phyloP scores from a whole-genome alignment of 768 basidiomycete species.

The Suillus subluteus region DNA sequence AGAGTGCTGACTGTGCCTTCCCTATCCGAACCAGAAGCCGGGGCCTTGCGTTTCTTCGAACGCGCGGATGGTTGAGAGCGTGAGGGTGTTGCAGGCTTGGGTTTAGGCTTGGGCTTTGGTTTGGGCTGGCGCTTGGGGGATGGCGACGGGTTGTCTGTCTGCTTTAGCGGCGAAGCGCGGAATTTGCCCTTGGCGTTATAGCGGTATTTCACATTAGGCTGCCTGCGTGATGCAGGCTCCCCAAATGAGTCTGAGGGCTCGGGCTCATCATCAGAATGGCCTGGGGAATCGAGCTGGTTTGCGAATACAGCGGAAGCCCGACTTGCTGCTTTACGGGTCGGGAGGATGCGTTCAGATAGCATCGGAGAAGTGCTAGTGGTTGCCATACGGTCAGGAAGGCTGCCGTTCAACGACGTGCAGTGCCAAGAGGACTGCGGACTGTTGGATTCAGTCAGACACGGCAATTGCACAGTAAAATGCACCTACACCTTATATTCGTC shows the following conservation, averaged over 20 bases:
- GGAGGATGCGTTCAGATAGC: slow-evolving; percentile 22
- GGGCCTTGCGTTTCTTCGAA: slow-evolving; percentile 30
- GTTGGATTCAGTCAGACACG: background rate
- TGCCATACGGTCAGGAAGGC: background rate
- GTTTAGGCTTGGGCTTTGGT: slow-evolving; percentile 15
- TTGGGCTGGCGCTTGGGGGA: slow-evolving; percentile 17
- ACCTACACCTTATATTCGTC: background rate
- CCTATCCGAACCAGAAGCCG: slow-evolving; percentile 14
- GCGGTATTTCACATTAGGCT: slow-evolving; percentile 36
- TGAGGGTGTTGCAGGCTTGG: slow-evolving; percentile 12
- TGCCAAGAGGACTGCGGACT: background rate
- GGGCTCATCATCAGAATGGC: slow-evolving; percentile 28
- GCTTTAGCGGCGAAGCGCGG: slow-evolving; percentile 35
- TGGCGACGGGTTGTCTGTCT: slow-evolving; percentile 31
- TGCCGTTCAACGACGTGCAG: background rate
- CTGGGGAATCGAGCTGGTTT: slow-evolving; percentile 34
- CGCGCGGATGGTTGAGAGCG: slow-evolving; percentile 11
- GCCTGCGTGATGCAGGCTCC: slow-evolving; percentile 23
- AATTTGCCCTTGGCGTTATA: slow-evolving; percentile 37
- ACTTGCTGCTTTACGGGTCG: slow-evolving; percentile 38
- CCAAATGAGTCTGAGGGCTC: slow-evolving; percentile 27
- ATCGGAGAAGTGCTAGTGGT: slow-evolving; percentile 1
- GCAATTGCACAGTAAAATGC: background rate
- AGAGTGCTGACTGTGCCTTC: slow-evolving; percentile 16
- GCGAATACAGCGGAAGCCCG: slow-evolving; percentile 37